Percentiles rank a stretch among this genome's conserved stretches.
Evolutionary conservation across 73 alveolate genomes (phyloP).

Genomic region (Blepharisma japonicum): DNA sequence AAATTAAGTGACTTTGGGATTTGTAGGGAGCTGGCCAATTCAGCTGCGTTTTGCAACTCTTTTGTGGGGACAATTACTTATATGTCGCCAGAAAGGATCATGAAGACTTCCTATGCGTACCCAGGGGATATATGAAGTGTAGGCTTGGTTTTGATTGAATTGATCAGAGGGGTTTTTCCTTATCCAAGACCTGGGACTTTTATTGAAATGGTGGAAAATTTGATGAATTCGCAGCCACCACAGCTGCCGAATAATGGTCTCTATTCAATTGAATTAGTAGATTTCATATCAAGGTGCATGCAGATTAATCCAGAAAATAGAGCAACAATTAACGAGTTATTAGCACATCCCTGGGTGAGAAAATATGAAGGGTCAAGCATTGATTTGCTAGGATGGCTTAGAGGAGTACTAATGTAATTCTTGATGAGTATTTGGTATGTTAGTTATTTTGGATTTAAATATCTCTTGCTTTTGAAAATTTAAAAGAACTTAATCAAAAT

Average conservation of each 20-base stretch:
- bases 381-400: constrained; percentile 4
- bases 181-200: constrained; percentile 57
- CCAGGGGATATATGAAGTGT: constrained; percentile 69
- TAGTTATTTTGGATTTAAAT: too few relatives aligned
- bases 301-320: constrained; percentile 63
- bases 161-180: constrained; percentile 70
- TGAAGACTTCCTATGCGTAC: constrained; percentile 37
- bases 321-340: constrained; percentile 67
- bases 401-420: too few relatives aligned
- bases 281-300: constrained; percentile 64
- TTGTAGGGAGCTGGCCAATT: constrained; percentile 10
- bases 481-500: too few relatives aligned
- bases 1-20: constrained; percentile 32
- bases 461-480: too few relatives aligned
- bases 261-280: constrained; percentile 54
- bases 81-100: constrained; percentile 68
- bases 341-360: constrained; percentile 71
- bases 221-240: constrained; percentile 27
- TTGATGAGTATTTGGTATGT: too few relatives aligned
- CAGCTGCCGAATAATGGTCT: constrained; percentile 39
- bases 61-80: constrained; percentile 58
- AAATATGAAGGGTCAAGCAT: background rate
- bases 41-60: constrained; percentile 33
- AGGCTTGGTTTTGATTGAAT: constrained; percentile 58
- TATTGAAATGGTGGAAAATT: constrained; percentile 31